Evolutionary conservation across 2,329 filamentous ascomycete genomes (phyloP).

Genomic region (Diaporthe sp.): DNA sequence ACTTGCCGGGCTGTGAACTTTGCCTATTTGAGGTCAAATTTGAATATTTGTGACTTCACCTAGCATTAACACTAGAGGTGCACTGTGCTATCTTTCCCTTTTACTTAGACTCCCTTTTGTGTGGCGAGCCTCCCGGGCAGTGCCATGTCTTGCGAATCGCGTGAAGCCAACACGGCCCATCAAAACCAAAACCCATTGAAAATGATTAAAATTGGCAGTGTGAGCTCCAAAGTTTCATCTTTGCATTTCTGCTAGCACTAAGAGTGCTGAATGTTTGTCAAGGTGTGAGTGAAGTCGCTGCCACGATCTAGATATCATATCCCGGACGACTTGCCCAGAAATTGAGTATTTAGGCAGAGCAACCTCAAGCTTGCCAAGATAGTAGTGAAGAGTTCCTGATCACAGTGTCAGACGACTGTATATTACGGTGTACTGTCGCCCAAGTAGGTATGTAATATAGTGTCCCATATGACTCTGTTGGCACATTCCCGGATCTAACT

Average conservation of each 20-base stretch:
- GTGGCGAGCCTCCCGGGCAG: no score
- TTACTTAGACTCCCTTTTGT: no score
- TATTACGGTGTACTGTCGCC: not conserved
- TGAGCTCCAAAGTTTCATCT: not conserved
- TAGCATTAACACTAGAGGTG: no score
- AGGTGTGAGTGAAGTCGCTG: not conserved
- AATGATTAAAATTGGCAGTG: not conserved
- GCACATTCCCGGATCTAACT: not conserved
- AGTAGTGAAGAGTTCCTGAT: not conserved
- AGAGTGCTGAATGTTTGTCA: not conserved
- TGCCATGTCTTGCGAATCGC: no score
- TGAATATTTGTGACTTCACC: no score
- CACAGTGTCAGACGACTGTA: no score
- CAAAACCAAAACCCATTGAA: no score
- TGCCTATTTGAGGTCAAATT: no score
- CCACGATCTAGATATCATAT: not conserved
- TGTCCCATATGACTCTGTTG: not conserved
- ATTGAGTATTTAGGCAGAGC: not conserved
- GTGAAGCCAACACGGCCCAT: no score
- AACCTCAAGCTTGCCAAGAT: not conserved
- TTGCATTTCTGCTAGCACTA: no score
- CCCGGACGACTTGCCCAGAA: not conserved
- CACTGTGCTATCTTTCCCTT: no score
- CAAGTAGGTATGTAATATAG: not conserved
- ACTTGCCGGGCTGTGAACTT: no score